These are phyloP conservation scores for Sicyos baderoa DNA, from an alignment of 306 rosid genomes.

Conservation along the genomic window DNA sequence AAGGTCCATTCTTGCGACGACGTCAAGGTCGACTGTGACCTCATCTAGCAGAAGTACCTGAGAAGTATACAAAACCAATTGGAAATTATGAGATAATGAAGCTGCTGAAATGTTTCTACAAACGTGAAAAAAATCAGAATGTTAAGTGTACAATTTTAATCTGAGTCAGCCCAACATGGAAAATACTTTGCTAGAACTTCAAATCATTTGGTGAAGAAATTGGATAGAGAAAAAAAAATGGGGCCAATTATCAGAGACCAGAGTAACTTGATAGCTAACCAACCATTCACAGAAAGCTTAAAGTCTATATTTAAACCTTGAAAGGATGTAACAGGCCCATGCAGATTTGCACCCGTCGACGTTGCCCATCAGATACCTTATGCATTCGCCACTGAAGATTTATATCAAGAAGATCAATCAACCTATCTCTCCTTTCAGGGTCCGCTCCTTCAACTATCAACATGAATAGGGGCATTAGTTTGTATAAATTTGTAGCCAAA, in stretches of 20 bases:
- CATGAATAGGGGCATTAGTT: conserved; percentile 5
- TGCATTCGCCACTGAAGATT: conserved; percentile 94
- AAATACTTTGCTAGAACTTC: not conserved
- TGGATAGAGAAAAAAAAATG: not conserved
- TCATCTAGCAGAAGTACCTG: conserved; percentile 96
- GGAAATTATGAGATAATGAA: not conserved
- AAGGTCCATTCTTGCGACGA: conserved; percentile 85
- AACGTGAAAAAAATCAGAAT: not conserved
- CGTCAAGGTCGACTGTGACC: conserved; percentile 92
- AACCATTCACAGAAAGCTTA: not conserved
- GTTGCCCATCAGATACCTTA: conserved; percentile 95
- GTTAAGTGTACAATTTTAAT: not conserved
- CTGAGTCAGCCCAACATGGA: not conserved
- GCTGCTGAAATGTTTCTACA: not conserved
- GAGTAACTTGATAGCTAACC: not conserved
- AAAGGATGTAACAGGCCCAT: conserved; percentile 93
- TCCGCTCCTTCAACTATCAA: conserved; percentile 82
- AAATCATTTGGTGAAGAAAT: not conserved
- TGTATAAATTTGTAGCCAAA: not conserved
- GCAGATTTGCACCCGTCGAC: conserved; percentile 94
- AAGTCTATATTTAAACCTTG: conserved; percentile 36
- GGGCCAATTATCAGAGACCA: not conserved
- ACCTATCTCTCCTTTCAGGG: conserved; percentile 70
- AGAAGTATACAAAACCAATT: conserved; percentile 19
- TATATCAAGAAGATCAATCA: conserved; percentile 87